These are phyloP conservation scores for Neofusicoccum sp. DNA, from an alignment of 2,329 filamentous ascomycete species.

Conservation along the genomic window DNA sequence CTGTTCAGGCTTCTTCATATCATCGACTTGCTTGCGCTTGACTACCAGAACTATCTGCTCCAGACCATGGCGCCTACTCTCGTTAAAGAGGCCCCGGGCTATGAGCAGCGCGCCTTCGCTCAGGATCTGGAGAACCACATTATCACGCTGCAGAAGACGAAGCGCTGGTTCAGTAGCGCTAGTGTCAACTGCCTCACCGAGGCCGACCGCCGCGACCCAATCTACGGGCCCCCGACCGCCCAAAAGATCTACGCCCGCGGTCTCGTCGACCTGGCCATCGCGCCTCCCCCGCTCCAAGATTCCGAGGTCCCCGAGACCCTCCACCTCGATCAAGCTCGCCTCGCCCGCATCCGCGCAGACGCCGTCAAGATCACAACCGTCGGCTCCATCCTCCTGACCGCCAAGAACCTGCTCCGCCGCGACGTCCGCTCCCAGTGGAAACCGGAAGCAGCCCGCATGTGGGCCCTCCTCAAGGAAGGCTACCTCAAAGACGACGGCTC, in stretches of 20 bases:
- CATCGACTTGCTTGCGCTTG: slow-evolving; percentile 76
- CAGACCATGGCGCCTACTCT: slow-evolving; percentile 71
- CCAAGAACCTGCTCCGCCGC: slow-evolving; percentile 81
- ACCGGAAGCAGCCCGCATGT: slow-evolving; percentile 70
- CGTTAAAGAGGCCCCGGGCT: slow-evolving; percentile 69
- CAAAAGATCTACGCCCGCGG: slow-evolving; percentile 76
- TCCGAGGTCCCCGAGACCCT: slow-evolving; percentile 73
- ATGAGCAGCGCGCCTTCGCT: slow-evolving; percentile 73
- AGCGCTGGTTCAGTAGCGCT: slow-evolving; percentile 67
- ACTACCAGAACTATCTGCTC: slow-evolving; percentile 81
- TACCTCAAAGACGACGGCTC: slow-evolving; percentile 58
- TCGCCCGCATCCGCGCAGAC: slow-evolving; percentile 59
- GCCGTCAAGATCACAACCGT: slow-evolving; percentile 70
- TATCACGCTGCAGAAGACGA: slow-evolving; percentile 62
- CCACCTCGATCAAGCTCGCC: slow-evolving; percentile 66
- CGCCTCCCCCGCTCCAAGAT: slow-evolving; percentile 58
- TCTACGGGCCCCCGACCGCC: slow-evolving; percentile 66
- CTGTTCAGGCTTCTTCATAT: slow-evolving; percentile 74
- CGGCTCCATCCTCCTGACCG: slow-evolving; percentile 74
- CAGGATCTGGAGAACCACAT: slow-evolving; percentile 62
- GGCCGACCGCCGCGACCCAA: slow-evolving; percentile 67
- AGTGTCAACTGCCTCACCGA: slow-evolving; percentile 67
- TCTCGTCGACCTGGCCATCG: slow-evolving; percentile 74
- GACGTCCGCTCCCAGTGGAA: slow-evolving; percentile 80
- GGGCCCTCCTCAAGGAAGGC: slow-evolving; percentile 64